Percentiles rank a stretch among this genome's conserved stretches.
These are phyloP conservation scores for Prunus yedoensis DNA, from an alignment of 331 rosid genomes.

Conservation along the genomic window DNA sequence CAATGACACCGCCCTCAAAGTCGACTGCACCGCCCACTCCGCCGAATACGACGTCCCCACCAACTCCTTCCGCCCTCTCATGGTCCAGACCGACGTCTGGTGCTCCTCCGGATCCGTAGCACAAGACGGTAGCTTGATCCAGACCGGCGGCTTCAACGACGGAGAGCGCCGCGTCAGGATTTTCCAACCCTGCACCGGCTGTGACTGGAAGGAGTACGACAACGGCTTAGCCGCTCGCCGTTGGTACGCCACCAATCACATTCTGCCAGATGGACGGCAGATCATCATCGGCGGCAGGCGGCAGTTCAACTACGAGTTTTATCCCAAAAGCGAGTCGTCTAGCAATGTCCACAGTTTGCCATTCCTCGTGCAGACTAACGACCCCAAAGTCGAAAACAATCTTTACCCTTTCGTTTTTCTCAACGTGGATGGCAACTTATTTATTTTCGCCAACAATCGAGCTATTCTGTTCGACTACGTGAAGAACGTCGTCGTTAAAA, in stretches of 20 bases:
- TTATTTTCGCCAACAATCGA: slow-evolving; percentile 70
- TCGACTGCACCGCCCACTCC: slow-evolving; percentile 87
- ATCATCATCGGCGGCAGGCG: slow-evolving; percentile 68
- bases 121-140: slow-evolving; percentile 56
- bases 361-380: slow-evolving; percentile 57
- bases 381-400: slow-evolving; percentile 49
- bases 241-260: slow-evolving; percentile 86
- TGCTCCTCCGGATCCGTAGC: slow-evolving; percentile 68
- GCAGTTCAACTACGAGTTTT: slow-evolving; percentile 64
- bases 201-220: slow-evolving; percentile 63
- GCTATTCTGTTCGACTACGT: slow-evolving; percentile 53
- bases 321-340: slow-evolving; percentile 40
- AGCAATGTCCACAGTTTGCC: slow-evolving; percentile 34
- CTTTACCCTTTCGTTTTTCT: slow-evolving; percentile 83
- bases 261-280: slow-evolving; percentile 75
- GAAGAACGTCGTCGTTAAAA: slow-evolving; percentile 33
- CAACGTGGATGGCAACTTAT: slow-evolving; percentile 61
- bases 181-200: slow-evolving; percentile 46
- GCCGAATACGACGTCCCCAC: slow-evolving; percentile 57
- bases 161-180: slow-evolving; percentile 56
- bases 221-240: slow-evolving; percentile 32
- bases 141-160: slow-evolving; percentile 71
- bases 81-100: slow-evolving; percentile 67
- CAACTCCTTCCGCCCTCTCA: slow-evolving; percentile 59
- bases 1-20: slow-evolving; percentile 32